Percentiles rank a stretch among this genome's conserved stretches.
These are phyloP conservation scores for Daedaleopsis nitida DNA, from an alignment of 768 basidiomycete genomes.

Conservation along the genomic window DNA sequence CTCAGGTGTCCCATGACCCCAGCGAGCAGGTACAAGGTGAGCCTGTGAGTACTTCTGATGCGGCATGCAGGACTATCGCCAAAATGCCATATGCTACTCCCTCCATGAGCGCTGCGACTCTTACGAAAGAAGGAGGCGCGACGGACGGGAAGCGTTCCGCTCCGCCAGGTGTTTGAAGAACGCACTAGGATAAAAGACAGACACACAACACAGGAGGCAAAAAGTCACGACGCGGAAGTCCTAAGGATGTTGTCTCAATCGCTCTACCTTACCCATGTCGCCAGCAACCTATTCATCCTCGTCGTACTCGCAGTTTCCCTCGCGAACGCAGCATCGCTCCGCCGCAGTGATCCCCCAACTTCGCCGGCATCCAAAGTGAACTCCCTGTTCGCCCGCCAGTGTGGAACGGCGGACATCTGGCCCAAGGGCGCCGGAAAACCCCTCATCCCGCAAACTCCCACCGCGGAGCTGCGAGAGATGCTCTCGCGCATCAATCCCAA, in stretches of 20 bases:
- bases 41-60: background rate
- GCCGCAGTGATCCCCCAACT: background rate
- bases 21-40: background rate
- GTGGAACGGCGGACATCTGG: slow-evolving; percentile 38
- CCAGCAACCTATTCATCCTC: slow-evolving; percentile 11
- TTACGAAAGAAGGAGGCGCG: background rate
- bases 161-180: background rate
- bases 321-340: slow-evolving; percentile 2
- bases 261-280: slow-evolving; percentile 1
- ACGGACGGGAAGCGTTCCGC: background rate
- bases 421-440: slow-evolving; percentile 49
- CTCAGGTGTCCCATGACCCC: slow-evolving; percentile 8
- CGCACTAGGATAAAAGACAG: background rate
- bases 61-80: slow-evolving; percentile 2
- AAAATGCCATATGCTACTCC: slow-evolving; percentile 5
- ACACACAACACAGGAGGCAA: background rate
- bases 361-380: slow-evolving; percentile 9
- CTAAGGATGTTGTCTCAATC: slow-evolving; percentile 6
- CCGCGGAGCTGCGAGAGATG: slow-evolving; percentile 45
- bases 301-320: slow-evolving; percentile 11
- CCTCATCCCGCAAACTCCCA: slow-evolving; percentile 45
- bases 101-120: background rate
- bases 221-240: background rate
- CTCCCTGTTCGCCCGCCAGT: slow-evolving; percentile 21
- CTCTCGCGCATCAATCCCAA: slow-evolving; percentile 47